A percentile compares a stretch with the other conserved stretches of the same genome.
phyloP scores from a whole-genome alignment of 1,284 basidiomycete genomes.

The Tilletia horrida region DNA sequence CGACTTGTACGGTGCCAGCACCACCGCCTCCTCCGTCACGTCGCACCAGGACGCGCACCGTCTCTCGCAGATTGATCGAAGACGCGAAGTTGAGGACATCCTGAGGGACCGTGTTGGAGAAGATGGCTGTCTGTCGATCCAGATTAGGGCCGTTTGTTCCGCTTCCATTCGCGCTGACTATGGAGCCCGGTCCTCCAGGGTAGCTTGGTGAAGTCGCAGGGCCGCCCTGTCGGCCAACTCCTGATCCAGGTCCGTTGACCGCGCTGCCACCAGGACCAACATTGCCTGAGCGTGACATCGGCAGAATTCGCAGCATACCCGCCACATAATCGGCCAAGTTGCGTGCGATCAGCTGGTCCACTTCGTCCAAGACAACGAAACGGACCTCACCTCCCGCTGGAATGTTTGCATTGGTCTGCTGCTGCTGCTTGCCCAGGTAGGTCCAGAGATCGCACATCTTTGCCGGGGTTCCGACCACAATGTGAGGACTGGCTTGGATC shows the following conservation, averaged over 20 bases:
- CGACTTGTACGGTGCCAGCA: background rate
- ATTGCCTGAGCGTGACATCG: slow-evolving; percentile 61
- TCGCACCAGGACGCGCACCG: slow-evolving; percentile 89
- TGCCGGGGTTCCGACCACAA: slow-evolving; percentile 94
- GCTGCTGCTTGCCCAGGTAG: slow-evolving; percentile 64
- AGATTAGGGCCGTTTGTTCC: slow-evolving; percentile 52
- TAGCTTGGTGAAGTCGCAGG: slow-evolving; percentile 60
- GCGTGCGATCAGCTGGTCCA: slow-evolving; percentile 93
- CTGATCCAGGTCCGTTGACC: background rate
- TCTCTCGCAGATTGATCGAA: slow-evolving; percentile 82
- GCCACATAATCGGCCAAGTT: slow-evolving; percentile 93
- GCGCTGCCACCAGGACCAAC: background rate
- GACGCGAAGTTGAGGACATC: slow-evolving; percentile 86
- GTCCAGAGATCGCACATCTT: slow-evolving; percentile 88
- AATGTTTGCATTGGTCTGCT: slow-evolving; percentile 9
- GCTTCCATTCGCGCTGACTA: slow-evolving; percentile 51
- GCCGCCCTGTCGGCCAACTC: slow-evolving; percentile 19
- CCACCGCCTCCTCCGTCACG: slow-evolving; percentile 66
- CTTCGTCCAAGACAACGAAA: slow-evolving; percentile 91
- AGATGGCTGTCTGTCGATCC: slow-evolving; percentile 91
- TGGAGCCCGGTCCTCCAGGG: slow-evolving; percentile 56
- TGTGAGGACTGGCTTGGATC: slow-evolving; percentile 64
- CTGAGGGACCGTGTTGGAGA: slow-evolving; percentile 89
- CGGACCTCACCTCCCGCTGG: slow-evolving; percentile 67
- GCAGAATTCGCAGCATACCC: slow-evolving; percentile 83